Conservation (phyloP, 805 yeast genomes). For the Zygosaccharomyces rouxii region DNA sequence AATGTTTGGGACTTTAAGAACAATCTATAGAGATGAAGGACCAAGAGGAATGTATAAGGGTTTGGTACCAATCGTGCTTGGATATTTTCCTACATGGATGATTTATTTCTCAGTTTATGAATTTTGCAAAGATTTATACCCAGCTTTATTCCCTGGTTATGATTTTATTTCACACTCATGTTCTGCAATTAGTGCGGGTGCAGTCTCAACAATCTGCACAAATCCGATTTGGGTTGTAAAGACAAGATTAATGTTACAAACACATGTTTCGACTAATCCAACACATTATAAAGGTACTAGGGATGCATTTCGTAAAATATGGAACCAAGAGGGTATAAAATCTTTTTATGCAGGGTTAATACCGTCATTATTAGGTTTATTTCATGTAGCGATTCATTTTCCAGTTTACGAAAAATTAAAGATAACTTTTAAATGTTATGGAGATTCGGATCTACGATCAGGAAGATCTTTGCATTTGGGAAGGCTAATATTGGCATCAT, state of each 20-base stretch:
- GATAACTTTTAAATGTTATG: slow-evolving; percentile 39
- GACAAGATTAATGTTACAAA: slow-evolving; percentile 88
- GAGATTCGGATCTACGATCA: slow-evolving; percentile 16
- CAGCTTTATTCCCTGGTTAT: slow-evolving; percentile 36
- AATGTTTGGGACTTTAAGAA: slow-evolving; percentile 54
- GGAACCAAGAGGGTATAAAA: slow-evolving; percentile 66
- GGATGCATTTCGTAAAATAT: slow-evolving; percentile 81
- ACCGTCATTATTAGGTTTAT: slow-evolving; percentile 84
- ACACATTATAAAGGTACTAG: slow-evolving; percentile 59
- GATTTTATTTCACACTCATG: slow-evolving; percentile 40
- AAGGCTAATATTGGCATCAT: slow-evolving; percentile 60
- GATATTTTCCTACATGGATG: slow-evolving; percentile 97
- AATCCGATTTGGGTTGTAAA: slow-evolving; percentile 98
- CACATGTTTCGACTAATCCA: slow-evolving; percentile 31
- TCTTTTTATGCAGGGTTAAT: slow-evolving; percentile 87
- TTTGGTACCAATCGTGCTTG: slow-evolving; percentile 83
- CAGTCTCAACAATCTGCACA: slow-evolving; percentile 74
- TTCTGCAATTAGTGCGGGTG: slow-evolving; percentile 84
- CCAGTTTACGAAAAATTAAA: slow-evolving; percentile 88
- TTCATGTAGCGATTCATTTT: slow-evolving; percentile 94
- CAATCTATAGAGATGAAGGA: slow-evolving; percentile 76
- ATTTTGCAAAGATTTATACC: slow-evolving; percentile 56
- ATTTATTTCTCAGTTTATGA: slow-evolving; percentile 91
- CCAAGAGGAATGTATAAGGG: slow-evolving; percentile 82
- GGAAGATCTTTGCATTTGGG: slow-evolving; percentile 32